Conservation (phyloP, 2,329 filamentous ascomycete genomes). For the Phialemoniopsis sp. region DNA sequence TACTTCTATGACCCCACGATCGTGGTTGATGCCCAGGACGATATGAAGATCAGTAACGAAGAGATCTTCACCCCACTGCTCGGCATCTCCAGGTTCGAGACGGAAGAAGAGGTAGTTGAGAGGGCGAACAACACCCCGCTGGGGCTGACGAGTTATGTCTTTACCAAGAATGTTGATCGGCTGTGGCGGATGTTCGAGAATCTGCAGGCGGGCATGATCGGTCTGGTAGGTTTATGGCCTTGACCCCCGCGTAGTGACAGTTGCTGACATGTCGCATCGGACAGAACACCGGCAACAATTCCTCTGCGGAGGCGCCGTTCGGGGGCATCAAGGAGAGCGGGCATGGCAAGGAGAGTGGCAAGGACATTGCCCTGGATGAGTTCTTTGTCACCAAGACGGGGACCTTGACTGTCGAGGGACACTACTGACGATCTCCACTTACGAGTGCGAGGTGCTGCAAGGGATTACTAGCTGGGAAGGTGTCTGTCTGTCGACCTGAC, state of each 20-base stretch:
- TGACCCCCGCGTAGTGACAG: neutral
- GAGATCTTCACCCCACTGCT: conserved; percentile 58
- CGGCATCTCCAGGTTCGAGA: conserved; percentile 50
- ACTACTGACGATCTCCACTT: conserved; percentile 17
- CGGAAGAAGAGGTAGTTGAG: conserved; percentile 48
- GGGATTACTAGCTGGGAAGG: too few species aligned
- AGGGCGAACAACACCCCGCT: conserved; percentile 55
- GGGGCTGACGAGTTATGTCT: conserved; percentile 43
- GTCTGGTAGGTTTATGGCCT: conserved; percentile 26
- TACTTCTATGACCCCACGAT: conserved; percentile 66
- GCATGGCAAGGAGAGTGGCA: conserved; percentile 41
- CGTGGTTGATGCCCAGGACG: conserved; percentile 39
- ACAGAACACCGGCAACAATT: conserved; percentile 36
- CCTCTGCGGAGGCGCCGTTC: conserved; percentile 38
- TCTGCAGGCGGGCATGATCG: conserved; percentile 49
- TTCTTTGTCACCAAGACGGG: conserved; percentile 41
- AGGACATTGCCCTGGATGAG: conserved; percentile 41
- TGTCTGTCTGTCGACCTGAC: too few species aligned
- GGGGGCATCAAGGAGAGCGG: conserved; percentile 45
- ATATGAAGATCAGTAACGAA: conserved; percentile 44
- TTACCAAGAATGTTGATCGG: conserved; percentile 43
- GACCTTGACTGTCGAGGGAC: conserved; percentile 34
- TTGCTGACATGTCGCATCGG: conserved; percentile 2
- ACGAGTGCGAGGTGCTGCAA: too few species aligned
- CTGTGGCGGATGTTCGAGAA: conserved; percentile 55